These are phyloP conservation scores for Dissophora globulifera DNA, from an alignment of 192 early-diverging fungal species.

Conservation along the genomic window DNA sequence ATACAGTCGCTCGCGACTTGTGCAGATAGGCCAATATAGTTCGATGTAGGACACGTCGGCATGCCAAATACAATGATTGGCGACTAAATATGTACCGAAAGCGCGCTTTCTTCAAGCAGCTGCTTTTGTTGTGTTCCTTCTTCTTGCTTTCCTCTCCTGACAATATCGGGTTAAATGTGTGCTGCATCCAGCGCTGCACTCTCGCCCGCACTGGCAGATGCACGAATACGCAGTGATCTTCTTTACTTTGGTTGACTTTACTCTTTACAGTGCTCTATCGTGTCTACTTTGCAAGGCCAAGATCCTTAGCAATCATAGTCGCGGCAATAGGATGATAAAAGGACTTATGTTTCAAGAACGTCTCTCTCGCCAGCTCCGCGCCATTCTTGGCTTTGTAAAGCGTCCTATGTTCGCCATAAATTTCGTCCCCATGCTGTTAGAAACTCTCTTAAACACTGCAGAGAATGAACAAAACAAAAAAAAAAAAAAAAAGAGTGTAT, in stretches of 20 bases:
- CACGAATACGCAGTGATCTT: too few relatives aligned
- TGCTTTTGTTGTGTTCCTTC: too few relatives aligned
- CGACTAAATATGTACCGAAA: too few relatives aligned
- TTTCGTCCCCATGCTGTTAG: too few relatives aligned
- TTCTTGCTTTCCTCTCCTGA: too few relatives aligned
- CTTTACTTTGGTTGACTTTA: too few relatives aligned
- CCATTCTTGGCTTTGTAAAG: constrained; percentile 77
- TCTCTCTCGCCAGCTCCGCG: constrained; percentile 77
- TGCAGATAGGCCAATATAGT: constrained; percentile 10
- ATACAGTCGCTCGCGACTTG: constrained; percentile 65
- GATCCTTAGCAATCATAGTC: constrained; percentile 85
- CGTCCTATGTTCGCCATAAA: constrained; percentile 50
- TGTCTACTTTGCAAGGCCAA: constrained; percentile 26
- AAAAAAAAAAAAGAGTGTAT: not conserved
- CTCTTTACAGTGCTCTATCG: not conserved
- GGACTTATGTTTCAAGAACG: constrained; percentile 77
- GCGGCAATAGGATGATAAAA: constrained; percentile 97
- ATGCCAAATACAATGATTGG: too few relatives aligned
- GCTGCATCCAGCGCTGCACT: too few relatives aligned
- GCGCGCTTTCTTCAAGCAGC: too few relatives aligned
- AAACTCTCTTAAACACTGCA: not conserved
- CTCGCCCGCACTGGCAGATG: too few relatives aligned
- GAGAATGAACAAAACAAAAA: not conserved
- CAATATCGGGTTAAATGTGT: too few relatives aligned
- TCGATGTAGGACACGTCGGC: too few relatives aligned